Evolutionary conservation across 2,329 filamentous ascomycete species (phyloP).

Genomic region (Niveomyces coronatus): DNA sequence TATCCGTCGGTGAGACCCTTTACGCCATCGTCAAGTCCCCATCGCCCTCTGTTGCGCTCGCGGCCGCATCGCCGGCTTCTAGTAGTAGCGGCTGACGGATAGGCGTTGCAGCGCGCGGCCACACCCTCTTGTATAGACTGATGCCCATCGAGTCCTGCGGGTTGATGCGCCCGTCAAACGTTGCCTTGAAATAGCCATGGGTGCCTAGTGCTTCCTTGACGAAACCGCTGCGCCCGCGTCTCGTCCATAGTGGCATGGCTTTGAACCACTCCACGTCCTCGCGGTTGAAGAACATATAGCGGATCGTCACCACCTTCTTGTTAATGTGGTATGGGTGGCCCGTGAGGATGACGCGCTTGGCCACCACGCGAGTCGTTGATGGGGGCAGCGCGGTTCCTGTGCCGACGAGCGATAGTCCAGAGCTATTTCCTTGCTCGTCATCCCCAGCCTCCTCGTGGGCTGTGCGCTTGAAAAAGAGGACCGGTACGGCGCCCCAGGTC

Average conservation of each 20-base stretch:
- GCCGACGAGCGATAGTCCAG: slow-evolving; percentile 61
- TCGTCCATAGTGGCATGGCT: slow-evolving; percentile 89
- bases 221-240: slow-evolving; percentile 74
- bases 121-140: slow-evolving; percentile 78
- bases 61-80: slow-evolving; percentile 19
- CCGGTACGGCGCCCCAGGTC: slow-evolving; percentile 85
- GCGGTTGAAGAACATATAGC: slow-evolving; percentile 99
- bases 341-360: slow-evolving; percentile 87
- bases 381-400: slow-evolving; percentile 82
- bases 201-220: slow-evolving; percentile 93
- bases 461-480: slow-evolving; percentile 71
- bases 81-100: slow-evolving; percentile 35
- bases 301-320: slow-evolving; percentile 91
- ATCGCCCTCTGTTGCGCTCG: slow-evolving; percentile 12
- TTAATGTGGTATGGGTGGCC: slow-evolving; percentile 98
- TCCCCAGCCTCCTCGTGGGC: slow-evolving; percentile 31
- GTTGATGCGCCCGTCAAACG: slow-evolving; percentile 92
- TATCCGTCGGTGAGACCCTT: too few relatives aligned
- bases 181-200: slow-evolving; percentile 99
- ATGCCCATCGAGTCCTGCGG: slow-evolving; percentile 90
- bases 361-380: slow-evolving; percentile 67
- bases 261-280: slow-evolving; percentile 98
- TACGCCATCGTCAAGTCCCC: slow-evolving; percentile 26
- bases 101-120: slow-evolving; percentile 57
- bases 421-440: slow-evolving; percentile 31